These are phyloP conservation scores for Rhizophagus prolifer DNA, from an alignment of 192 early-diverging fungal species.

Conservation along the genomic window DNA sequence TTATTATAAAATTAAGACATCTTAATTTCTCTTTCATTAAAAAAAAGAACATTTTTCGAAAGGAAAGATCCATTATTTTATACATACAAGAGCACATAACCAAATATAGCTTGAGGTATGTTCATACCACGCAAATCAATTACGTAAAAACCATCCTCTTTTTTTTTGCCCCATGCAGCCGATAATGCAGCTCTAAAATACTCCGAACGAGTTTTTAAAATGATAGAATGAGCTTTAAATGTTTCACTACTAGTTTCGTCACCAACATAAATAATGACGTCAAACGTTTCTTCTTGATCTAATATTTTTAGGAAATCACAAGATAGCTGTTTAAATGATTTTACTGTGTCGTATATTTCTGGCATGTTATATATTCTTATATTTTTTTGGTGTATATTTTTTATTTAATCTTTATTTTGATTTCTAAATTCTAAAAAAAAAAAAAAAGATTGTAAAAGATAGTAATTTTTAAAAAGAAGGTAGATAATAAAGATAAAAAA, in stretches of 20 bases:
- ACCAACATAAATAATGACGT: slow-evolving; percentile 16
- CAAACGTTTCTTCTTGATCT: slow-evolving; percentile 18
- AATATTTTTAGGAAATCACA: slow-evolving; percentile 9
- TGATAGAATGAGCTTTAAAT: slow-evolving; percentile 21
- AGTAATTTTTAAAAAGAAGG: not conserved
- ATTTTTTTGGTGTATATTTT: not conserved
- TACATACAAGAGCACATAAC: slow-evolving; percentile 3
- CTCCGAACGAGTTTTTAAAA: slow-evolving; percentile 19
- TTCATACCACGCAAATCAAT: slow-evolving; percentile 14
- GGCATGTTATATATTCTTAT: not conserved
- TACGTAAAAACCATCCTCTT: slow-evolving; percentile 9
- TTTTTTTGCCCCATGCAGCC: slow-evolving; percentile 4
- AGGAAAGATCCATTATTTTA: not conserved
- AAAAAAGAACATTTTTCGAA: not conserved
- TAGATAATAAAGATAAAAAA: not conserved
- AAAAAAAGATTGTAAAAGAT: not conserved
- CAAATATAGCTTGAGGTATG: not conserved
- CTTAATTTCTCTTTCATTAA: not conserved
- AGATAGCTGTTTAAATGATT: slow-evolving; percentile 12
- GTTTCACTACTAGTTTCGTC: not conserved
- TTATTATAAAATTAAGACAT: not conserved
- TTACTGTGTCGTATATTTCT: slow-evolving; percentile 9
- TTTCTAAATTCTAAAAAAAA: not conserved
- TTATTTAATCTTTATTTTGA: not conserved
- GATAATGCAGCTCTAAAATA: slow-evolving; percentile 26